phyloP scores from a whole-genome alignment of 495 filamentous ascomycete genomes.

The Daldinia bambusicola region DNA sequence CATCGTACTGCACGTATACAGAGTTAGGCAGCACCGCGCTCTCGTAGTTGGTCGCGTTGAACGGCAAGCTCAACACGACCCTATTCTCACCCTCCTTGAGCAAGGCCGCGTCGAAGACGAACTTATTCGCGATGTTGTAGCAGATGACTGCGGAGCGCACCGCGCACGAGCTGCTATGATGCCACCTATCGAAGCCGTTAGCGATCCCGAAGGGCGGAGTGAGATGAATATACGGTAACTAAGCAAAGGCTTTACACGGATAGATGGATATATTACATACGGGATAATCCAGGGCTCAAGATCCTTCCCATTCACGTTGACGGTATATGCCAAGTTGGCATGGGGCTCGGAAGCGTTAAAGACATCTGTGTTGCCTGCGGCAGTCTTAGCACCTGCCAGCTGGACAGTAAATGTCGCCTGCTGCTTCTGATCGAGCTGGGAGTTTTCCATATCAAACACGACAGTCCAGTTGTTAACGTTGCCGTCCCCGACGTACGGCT shows the following conservation, averaged over 20 bases:
- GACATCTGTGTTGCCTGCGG: slow-evolving; percentile 65
- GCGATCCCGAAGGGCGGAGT: neutral
- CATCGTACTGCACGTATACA: slow-evolving; percentile 70
- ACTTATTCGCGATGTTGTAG: slow-evolving; percentile 64
- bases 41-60: slow-evolving; percentile 64
- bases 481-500: slow-evolving; percentile 49
- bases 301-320: slow-evolving; percentile 55
- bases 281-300: slow-evolving; percentile 60
- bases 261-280: slow-evolving; percentile 44
- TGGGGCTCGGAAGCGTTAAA: slow-evolving; percentile 59
- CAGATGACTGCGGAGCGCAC: slow-evolving; percentile 65
- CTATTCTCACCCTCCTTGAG: slow-evolving; percentile 60
- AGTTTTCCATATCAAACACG: slow-evolving; percentile 56
- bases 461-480: slow-evolving; percentile 66
- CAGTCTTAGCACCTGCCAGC: slow-evolving; percentile 66
- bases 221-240: neutral
- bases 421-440: slow-evolving; percentile 43
- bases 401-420: slow-evolving; percentile 66
- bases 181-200: slow-evolving; percentile 43
- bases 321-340: slow-evolving; percentile 56
- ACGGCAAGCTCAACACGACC: slow-evolving; percentile 62
- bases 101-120: slow-evolving; percentile 58
- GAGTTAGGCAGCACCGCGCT: slow-evolving; percentile 60
- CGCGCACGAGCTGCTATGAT: slow-evolving; percentile 61
- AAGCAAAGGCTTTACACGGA: neutral